A percentile compares a stretch with the other conserved stretches of the same genome.
Evolutionary conservation across 1,284 basidiomycete genomes (phyloP).

Genomic region (Ceratobasidium sp.): DNA sequence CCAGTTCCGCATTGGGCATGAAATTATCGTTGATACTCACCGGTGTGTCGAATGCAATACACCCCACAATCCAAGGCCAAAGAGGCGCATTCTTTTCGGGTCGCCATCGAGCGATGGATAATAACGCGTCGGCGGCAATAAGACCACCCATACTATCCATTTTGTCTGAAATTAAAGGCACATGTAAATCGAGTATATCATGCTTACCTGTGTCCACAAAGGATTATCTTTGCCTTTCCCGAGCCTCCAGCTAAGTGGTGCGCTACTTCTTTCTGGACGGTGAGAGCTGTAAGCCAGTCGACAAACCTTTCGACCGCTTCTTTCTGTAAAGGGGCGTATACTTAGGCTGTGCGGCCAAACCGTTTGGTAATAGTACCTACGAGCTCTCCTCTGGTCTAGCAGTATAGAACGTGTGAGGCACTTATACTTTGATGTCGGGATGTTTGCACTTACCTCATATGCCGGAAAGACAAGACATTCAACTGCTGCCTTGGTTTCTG

Average conservation of each 20-base stretch:
- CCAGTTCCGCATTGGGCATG: not conserved
- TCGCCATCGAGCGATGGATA: conserved; percentile 77
- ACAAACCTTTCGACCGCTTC: conserved; percentile 86
- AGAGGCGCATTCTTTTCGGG: conserved; percentile 75
- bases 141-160: conserved; percentile 86
- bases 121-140: conserved; percentile 86
- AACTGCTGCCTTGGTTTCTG: conserved; percentile 67
- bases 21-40: conserved; percentile 64
- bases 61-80: conserved; percentile 87
- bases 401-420: conserved; percentile 49
- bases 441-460: conserved; percentile 77
- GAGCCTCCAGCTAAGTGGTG: conserved; percentile 76
- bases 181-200: not conserved
- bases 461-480: conserved; percentile 88
- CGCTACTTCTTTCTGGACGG: conserved; percentile 83
- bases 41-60: conserved; percentile 92
- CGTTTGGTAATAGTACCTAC: conserved; percentile 64
- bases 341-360: not conserved
- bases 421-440: not conserved
- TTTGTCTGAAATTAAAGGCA: not conserved
- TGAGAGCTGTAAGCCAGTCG: conserved; percentile 88
- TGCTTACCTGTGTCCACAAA: conserved; percentile 90
- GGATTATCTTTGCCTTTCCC: conserved; percentile 83
- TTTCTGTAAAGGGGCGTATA: conserved; percentile 64
- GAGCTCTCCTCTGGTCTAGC: conserved; percentile 86